Evolutionary conservation across 805 yeast genomes (phyloP), one percentile per base, ranked within the genome.

Genomic region (Zygotorulaspora sp.): DNA sequence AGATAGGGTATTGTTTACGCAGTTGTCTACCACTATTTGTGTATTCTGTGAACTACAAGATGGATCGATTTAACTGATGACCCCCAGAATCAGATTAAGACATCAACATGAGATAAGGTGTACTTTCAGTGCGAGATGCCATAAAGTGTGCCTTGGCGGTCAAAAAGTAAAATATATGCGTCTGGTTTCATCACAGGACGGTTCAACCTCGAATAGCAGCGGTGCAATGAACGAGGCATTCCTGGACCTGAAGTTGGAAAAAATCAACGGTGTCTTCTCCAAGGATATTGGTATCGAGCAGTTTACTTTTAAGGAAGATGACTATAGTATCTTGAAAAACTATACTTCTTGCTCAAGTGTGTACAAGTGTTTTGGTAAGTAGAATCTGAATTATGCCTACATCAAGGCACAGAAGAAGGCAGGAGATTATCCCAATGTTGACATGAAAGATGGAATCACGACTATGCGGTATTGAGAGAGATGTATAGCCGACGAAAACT

Each of bases 301-400:
- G 30, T 26, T 26, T 26, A 26, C 30, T n/a, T 26, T 26, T 15
- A 26, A 12, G 11, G 30, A 26, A 26, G 30, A 26, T 12, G 30
- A 26, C 30, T 26, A 26, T 15, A 26, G 30, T 26, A 15, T 26
- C 13, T 5, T 26, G 30, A 26, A 26, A 12, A 26, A 15, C 30
- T 26, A 26, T 5, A 26, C 13, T 12, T 26, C 30, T 26, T 26
- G 30, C 13, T 26, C 15, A 6, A 7, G 15, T 15, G 30, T 12
- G 9, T 26, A 26, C 30, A 26, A 26, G 30, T 11, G 11, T 6
- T 26, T 26, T 26, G 30, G 30, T 6, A 12, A 26, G 13, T n/a
- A 26, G 30, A n/a, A 26, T 26, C 13, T 26, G 30, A 26, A 26
- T 15, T 6, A 26, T 6, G 30, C 30, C 11, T 26, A 26, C 5